Base-by-base conservation (phyloP, 352 stramenopile genomes). In the Poterioochromonas sp. region DNA sequence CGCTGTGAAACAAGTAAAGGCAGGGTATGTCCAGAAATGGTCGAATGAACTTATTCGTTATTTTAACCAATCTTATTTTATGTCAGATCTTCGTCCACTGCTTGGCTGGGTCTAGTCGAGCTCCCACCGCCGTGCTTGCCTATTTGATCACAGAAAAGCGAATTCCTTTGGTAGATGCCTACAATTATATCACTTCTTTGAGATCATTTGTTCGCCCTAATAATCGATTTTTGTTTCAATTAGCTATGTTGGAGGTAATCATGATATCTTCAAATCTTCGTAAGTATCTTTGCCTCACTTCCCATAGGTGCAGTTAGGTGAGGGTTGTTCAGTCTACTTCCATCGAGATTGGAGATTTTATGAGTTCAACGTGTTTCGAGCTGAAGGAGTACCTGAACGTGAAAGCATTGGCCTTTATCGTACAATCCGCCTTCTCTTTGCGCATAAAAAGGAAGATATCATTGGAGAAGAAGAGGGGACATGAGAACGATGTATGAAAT, bases 291-390 rank as follows among this genome's bases (percentile, higher is more conserved):
- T 12, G 5, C 5, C 5, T 68, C 5, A 22, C 5, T 41, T 35
- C 29, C 20, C 5, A 40, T 35, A 5, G 22, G 65, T 58, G 11
- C 43, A 8, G 8, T 15, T 74, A 26, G 2, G 3, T 35, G 40
- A 39, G 11, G 20, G 29, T n/a, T 76, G 35, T 8, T 78, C 71
- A 29, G 71, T 78, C 5, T 69, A 39, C 12, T 78, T 68, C 47
- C 49, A 78, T 35, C 18, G 3, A 0, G 71, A 63, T 32, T 78
- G 71, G 71, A 64, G 71, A 34, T 65, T 68, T 34, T 78, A 68
- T 69, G 71, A 78, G 41, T 78, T 78, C 71, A 78, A 78, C 35
- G 29, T 8, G 8, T 71, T 35, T 71, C 62, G 62, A 32, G 62
- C 62, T 12, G 32, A 41, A 29, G 62, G 32, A 29, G 32, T 29